Evolutionary conservation across 192 early-diverging fungal species (phyloP).

Genomic region (Coemansia sp.): DNA sequence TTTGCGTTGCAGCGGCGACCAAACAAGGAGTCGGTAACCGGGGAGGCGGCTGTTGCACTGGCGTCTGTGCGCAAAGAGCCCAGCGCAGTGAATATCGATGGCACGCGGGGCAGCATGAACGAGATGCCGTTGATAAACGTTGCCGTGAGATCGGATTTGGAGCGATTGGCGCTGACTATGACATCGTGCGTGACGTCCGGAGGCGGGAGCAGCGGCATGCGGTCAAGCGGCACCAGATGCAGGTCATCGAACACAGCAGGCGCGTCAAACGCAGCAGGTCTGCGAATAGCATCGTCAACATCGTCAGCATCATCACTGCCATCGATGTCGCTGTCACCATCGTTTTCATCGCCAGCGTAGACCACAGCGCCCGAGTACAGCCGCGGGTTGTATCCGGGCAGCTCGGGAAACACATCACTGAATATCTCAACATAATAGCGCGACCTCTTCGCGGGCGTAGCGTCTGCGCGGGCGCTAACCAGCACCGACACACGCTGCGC

Average conservation of each 20-base stretch:
- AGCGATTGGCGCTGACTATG: slow-evolving; percentile 46
- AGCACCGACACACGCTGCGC: slow-evolving; percentile 82
- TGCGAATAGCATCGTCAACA: too few relatives aligned
- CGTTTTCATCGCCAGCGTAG: slow-evolving; percentile 38
- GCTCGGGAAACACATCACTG: slow-evolving; percentile 65
- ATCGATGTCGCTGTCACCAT: not conserved
- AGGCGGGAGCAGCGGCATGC: slow-evolving; percentile 21
- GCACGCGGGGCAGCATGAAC: slow-evolving; percentile 62
- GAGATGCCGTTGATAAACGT: slow-evolving; percentile 72
- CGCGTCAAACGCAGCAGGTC: not conserved
- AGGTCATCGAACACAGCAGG: slow-evolving; percentile 56
- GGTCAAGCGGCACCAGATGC: slow-evolving; percentile 52
- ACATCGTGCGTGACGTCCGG: slow-evolving; percentile 45
- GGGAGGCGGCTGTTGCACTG: slow-evolving; percentile 26
- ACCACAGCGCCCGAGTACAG: slow-evolving; percentile 57
- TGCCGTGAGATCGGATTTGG: slow-evolving; percentile 62
- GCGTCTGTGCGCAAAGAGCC: slow-evolving; percentile 57
- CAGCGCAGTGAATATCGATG: slow-evolving; percentile 63
- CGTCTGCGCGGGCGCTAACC: slow-evolving; percentile 64
- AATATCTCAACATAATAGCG: slow-evolving; percentile 68
- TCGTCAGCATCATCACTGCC: not conserved
- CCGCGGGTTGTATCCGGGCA: slow-evolving; percentile 54
- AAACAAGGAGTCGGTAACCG: slow-evolving; percentile 29
- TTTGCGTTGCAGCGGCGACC: slow-evolving; percentile 60
- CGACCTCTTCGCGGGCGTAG: slow-evolving; percentile 57